Conservation (phyloP, 2,329 filamentous ascomycete genomes). For the Colletotrichum spinosum region DNA sequence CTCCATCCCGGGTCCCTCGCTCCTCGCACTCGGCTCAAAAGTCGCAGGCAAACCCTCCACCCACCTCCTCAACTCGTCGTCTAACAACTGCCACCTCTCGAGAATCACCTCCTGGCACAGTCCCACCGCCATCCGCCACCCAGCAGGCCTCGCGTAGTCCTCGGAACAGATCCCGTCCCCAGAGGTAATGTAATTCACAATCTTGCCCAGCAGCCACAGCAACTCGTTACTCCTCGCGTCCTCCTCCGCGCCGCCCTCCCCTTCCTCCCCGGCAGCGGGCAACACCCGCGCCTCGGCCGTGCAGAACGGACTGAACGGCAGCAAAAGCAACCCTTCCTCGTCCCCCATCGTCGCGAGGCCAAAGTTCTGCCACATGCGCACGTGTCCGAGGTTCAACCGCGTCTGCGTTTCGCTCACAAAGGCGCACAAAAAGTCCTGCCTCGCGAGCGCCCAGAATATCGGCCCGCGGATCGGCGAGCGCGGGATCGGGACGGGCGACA, state of each 20-base stretch:
- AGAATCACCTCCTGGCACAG: constrained; percentile 10
- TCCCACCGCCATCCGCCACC: constrained; percentile 8
- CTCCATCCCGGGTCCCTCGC: constrained; percentile 48
- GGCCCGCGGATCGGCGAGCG: constrained; percentile 65
- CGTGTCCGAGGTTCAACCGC: constrained; percentile 70
- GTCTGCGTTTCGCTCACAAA: constrained; percentile 72
- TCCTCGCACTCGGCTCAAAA: neutral
- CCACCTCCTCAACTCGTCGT: constrained; percentile 18
- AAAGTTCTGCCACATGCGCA: constrained; percentile 73
- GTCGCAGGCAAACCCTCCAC: neutral
- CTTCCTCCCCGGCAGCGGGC: constrained; percentile 39
- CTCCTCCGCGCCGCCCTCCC: constrained; percentile 62
- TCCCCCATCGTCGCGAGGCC: constrained; percentile 65
- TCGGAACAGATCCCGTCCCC: constrained; percentile 58
- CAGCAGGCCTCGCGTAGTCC: neutral
- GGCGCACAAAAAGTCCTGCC: constrained; percentile 73
- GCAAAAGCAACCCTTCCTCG: constrained; percentile 57
- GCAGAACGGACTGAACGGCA: constrained; percentile 52
- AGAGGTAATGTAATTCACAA: constrained; percentile 72
- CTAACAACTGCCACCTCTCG: constrained; percentile 29
- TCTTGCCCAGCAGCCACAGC: constrained; percentile 74
- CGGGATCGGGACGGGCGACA: constrained; percentile 46
- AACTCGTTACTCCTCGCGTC: constrained; percentile 73
- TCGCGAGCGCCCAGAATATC: constrained; percentile 75
- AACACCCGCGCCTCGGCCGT: constrained; percentile 52